phyloP scores from a whole-genome alignment of 768 basidiomycete species.

The Phylloporus rhodoxanthus region DNA sequence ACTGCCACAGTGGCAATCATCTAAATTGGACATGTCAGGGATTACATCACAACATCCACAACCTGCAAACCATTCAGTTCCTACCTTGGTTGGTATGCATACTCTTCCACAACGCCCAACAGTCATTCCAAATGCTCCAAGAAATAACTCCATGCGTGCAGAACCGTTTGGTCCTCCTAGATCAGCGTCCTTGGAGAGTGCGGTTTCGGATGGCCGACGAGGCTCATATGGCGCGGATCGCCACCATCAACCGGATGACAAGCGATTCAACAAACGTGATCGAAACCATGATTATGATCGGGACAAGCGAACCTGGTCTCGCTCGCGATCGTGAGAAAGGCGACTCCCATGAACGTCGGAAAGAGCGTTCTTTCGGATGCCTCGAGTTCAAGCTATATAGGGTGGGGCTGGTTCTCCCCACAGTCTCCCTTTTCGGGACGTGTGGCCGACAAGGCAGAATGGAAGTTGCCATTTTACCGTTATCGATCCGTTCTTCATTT shows the following conservation, averaged over 20 bases:
- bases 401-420: not conserved
- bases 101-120: constrained; percentile 19
- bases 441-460: not conserved
- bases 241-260: constrained; percentile 13
- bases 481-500: constrained; percentile 1
- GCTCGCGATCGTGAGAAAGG: constrained; percentile 1
- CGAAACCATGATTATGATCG: constrained; percentile 5
- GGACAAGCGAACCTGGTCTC: constrained; percentile 7
- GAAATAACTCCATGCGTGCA: constrained; percentile 9
- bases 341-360: not conserved
- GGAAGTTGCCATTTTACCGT: not conserved
- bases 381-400: not conserved
- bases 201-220: constrained; percentile 15
- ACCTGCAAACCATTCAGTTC: not conserved
- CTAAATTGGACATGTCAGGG: constrained; percentile 2
- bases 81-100: not conserved
- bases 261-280: constrained; percentile 10
- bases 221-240: constrained; percentile 15
- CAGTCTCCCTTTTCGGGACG: not conserved
- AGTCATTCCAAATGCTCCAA: not conserved
- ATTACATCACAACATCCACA: constrained; percentile 1
- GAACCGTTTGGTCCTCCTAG: constrained; percentile 16
- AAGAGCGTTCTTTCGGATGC: not conserved
- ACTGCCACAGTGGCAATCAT: not conserved
- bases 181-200: constrained; percentile 15